Conservation (phyloP, 768 basidiomycete genomes). For the Rhodotorula toruloides region DNA sequence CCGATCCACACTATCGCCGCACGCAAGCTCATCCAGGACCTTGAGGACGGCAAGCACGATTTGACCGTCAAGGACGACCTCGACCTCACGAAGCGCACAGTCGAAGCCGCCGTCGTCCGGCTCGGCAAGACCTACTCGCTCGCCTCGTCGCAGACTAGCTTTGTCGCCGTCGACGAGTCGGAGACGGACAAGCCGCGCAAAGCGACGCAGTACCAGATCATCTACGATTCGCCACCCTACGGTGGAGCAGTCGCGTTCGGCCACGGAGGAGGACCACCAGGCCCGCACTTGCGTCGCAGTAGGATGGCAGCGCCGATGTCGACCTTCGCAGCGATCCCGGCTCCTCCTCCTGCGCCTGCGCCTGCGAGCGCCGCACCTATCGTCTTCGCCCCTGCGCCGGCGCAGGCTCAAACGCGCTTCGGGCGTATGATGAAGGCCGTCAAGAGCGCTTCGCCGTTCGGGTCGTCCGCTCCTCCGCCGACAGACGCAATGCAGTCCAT, state of each 20-base stretch:
- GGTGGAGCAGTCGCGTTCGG: too few species aligned
- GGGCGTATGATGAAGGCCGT: too few species aligned
- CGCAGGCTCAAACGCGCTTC: too few species aligned
- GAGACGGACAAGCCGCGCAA: neutral
- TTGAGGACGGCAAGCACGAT: slow-evolving; percentile 46
- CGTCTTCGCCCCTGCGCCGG: neutral
- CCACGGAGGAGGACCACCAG: too few species aligned
- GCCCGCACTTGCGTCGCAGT: too few species aligned
- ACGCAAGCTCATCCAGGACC: slow-evolving; percentile 55
- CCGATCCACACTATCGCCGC: slow-evolving; percentile 57
- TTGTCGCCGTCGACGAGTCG: slow-evolving; percentile 54
- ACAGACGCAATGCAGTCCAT: too few species aligned
- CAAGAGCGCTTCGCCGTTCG: too few species aligned
- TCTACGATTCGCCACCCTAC: too few species aligned
- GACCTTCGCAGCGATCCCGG: neutral
- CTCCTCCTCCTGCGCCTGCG: neutral
- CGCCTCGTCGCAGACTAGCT: slow-evolving; percentile 56
- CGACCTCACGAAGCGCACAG: slow-evolving; percentile 48
- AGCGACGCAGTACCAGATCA: too few species aligned
- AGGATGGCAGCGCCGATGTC: too few species aligned
- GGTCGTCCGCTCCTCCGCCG: too few species aligned
- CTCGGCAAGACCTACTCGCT: slow-evolving; percentile 57
- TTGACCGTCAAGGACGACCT: slow-evolving; percentile 36
- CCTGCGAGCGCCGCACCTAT: neutral
- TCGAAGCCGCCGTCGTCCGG: slow-evolving; percentile 53